Percentiles rank a stretch among this genome's conserved stretches.
Conservation (phyloP, 116 monocot species). For the Cymodocea nodosa region DNA sequence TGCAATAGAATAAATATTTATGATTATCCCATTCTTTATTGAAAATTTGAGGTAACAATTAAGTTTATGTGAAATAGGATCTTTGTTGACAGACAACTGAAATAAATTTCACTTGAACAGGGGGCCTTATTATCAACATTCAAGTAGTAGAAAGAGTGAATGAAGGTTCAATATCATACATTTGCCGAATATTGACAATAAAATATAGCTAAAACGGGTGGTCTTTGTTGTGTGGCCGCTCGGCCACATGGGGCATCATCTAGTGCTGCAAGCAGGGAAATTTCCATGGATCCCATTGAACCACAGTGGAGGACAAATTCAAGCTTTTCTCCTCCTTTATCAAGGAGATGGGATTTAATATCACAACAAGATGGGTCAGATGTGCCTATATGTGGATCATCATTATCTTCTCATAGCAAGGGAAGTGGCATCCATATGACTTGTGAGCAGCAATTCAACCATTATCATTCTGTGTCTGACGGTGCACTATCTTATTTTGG, state of each 20-base stretch:
- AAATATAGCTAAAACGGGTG: conserved; percentile 66
- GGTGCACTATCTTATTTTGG: conserved; percentile 67
- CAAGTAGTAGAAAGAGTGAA: not conserved
- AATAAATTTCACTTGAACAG: too few relatives aligned
- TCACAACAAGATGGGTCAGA: conserved; percentile 37
- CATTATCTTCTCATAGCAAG: conserved; percentile 46
- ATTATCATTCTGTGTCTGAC: conserved; percentile 74
- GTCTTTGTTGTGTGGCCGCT: conserved; percentile 86
- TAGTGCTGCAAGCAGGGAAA: conserved; percentile 31
- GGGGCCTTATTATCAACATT: too few relatives aligned
- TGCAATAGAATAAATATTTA: too few relatives aligned
- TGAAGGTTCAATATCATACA: not conserved
- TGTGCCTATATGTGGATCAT: conserved; percentile 31
- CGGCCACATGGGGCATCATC: conserved; percentile 87
- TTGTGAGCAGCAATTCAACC: conserved; percentile 37
- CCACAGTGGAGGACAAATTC: conserved; percentile 64
- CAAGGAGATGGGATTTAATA: conserved; percentile 56
- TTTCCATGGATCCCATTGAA: conserved; percentile 64
- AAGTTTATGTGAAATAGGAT: not conserved
- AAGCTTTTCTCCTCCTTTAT: conserved; percentile 63
- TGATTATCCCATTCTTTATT: not conserved
- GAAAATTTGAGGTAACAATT: not conserved
- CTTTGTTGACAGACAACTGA: not conserved
- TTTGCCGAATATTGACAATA: not conserved
- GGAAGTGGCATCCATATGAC: conserved; percentile 29